Percentiles rank a stretch among this genome's conserved stretches.
Conservation (phyloP, 352 stramenopile genomes). For the Phytophthora lateralis region DNA sequence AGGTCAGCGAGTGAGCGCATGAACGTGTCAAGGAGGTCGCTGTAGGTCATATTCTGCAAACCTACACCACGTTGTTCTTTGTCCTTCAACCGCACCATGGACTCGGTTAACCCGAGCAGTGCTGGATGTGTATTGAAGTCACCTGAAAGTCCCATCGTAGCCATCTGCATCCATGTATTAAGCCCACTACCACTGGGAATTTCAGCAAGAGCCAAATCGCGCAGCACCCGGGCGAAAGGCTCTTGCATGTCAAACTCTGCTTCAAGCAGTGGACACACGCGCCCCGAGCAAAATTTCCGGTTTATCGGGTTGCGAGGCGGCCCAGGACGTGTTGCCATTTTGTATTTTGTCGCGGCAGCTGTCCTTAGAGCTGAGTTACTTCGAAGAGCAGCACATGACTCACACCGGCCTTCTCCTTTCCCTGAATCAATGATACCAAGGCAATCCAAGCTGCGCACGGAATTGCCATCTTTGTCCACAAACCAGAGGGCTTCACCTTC, state of each 20-base stretch:
- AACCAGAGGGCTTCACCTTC: slow-evolving; percentile 80
- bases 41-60: slow-evolving; percentile 85
- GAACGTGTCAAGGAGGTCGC: slow-evolving; percentile 64
- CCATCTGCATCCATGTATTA: slow-evolving; percentile 71
- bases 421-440: slow-evolving; percentile 46
- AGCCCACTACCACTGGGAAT: slow-evolving; percentile 45
- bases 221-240: slow-evolving; percentile 52
- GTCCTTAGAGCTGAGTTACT: slow-evolving; percentile 60
- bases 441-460: slow-evolving; percentile 75
- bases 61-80: slow-evolving; percentile 79
- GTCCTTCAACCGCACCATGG: slow-evolving; percentile 76
- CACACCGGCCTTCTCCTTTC: slow-evolving; percentile 51
- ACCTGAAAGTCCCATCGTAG: slow-evolving; percentile 67
- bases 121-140: slow-evolving; percentile 68
- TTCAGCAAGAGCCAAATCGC: slow-evolving; percentile 59
- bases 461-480: slow-evolving; percentile 77
- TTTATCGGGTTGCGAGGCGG: slow-evolving; percentile 56
- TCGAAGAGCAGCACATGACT: slow-evolving; percentile 49
- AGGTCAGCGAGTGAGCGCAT: slow-evolving; percentile 64
- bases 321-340: slow-evolving; percentile 37
- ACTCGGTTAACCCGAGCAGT: slow-evolving; percentile 67
- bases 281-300: slow-evolving; percentile 58
- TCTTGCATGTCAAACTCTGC: slow-evolving; percentile 63
- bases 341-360: slow-evolving; percentile 41
- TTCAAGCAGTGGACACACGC: slow-evolving; percentile 59